phyloP scores from a whole-genome alignment of 805 yeast genomes.

The Blastobotrys parvus region DNA sequence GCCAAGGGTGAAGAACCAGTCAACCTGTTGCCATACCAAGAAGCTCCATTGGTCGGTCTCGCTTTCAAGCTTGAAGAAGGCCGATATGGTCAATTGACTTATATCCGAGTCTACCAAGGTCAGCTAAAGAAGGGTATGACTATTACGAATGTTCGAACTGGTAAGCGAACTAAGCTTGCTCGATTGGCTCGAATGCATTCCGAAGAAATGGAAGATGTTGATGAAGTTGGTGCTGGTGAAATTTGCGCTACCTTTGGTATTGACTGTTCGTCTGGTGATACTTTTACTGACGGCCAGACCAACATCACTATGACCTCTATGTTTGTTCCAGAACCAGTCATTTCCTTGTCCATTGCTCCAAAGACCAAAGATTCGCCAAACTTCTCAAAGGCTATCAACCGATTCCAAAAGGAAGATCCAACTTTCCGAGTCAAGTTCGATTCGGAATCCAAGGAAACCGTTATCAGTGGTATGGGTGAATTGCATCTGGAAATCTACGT shows the following conservation, averaged over 20 bases:
- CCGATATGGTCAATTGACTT: slow-evolving; percentile 94
- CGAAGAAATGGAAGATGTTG: slow-evolving; percentile 96
- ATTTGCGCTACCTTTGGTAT: slow-evolving; percentile 99
- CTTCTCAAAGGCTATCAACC: slow-evolving; percentile 92
- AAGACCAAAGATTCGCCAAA: slow-evolving; percentile 78
- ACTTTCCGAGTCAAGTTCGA: slow-evolving; percentile 92
- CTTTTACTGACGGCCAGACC: slow-evolving; percentile 79
- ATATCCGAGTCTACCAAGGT: slow-evolving; percentile 96
- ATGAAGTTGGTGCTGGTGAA: slow-evolving; percentile 94
- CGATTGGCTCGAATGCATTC: slow-evolving; percentile 98
- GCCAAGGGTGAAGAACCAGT: slow-evolving; percentile 59
- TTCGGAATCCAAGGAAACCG: slow-evolving; percentile 84
- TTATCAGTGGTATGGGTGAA: slow-evolving; percentile 98
- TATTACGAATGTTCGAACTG: slow-evolving; percentile 83
- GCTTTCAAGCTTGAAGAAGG: slow-evolving; percentile 99
- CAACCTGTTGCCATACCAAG: slow-evolving; percentile 60
- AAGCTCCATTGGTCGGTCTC: slow-evolving; percentile 83
- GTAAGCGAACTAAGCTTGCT: slow-evolving; percentile 87
- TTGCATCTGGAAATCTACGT: slow-evolving; percentile 94
- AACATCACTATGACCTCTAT: slow-evolving; percentile 90
- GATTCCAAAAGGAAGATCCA: slow-evolving; percentile 98
- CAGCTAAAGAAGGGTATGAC: slow-evolving; percentile 81
- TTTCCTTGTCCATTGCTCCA: slow-evolving; percentile 84
- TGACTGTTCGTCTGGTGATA: slow-evolving; percentile 98
- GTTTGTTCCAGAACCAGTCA: slow-evolving; percentile 99